Evolutionary conservation across 768 basidiomycete genomes (phyloP).

Genomic region (Amanita fuliginea): DNA sequence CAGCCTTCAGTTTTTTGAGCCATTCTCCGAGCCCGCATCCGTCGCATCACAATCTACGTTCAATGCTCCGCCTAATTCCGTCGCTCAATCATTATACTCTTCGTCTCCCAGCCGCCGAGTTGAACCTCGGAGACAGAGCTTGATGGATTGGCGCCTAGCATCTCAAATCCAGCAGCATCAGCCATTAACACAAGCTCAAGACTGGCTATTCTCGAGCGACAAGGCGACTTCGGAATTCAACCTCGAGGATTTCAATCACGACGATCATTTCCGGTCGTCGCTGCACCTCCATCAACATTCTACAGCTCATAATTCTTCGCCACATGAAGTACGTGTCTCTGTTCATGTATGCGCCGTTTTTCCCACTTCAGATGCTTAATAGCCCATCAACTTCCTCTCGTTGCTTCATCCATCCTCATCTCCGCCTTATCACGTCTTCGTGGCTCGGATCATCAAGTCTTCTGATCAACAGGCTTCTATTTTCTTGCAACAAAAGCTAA

Average conservation of each 20-base stretch:
- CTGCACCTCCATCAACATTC: slow-evolving; percentile 20
- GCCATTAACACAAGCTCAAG: slow-evolving; percentile 16
- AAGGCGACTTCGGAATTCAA: slow-evolving; percentile 18
- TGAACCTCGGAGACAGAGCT: slow-evolving; percentile 16
- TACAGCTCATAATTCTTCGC: slow-evolving; percentile 16
- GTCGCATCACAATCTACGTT: slow-evolving; percentile 9
- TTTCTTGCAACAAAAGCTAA: slow-evolving; percentile 83
- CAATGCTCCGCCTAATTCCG: slow-evolving; percentile 1
- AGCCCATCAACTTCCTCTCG: slow-evolving; percentile 88
- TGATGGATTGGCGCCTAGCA: slow-evolving; percentile 29
- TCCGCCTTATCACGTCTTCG: slow-evolving; percentile 75
- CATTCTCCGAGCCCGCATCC: slow-evolving; percentile 34
- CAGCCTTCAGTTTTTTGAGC: slow-evolving; percentile 38
- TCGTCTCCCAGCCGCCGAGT: slow-evolving; percentile 18
- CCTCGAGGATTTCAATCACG: slow-evolving; percentile 12
- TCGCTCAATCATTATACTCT: slow-evolving; percentile 15
- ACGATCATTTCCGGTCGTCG: slow-evolving; percentile 19
- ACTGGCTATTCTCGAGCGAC: slow-evolving; percentile 35
- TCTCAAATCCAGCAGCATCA: slow-evolving; percentile 18
- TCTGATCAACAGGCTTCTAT: slow-evolving; percentile 89
- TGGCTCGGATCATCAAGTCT: slow-evolving; percentile 77
- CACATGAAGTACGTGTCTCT: slow-evolving; percentile 38
- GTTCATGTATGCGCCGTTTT: slow-evolving; percentile 11
- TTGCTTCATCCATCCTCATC: slow-evolving; percentile 77
- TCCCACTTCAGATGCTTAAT: slow-evolving; percentile 13